Evolutionary conservation across 805 yeast genomes (phyloP), one percentile per base, ranked within the genome.

Genomic region (Candida michaelii): DNA sequence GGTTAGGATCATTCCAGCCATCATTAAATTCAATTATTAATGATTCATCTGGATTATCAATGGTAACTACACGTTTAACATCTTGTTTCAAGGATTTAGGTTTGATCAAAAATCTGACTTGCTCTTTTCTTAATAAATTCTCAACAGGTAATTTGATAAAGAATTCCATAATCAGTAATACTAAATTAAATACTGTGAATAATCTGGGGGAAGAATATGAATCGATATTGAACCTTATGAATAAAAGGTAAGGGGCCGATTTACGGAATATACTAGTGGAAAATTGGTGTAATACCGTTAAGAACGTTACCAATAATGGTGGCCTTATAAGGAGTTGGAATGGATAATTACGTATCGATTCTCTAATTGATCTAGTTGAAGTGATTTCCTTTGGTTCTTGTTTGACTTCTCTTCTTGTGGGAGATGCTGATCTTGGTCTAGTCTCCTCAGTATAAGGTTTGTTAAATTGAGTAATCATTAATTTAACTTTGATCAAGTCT

Each of bases 81-180:
- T 77, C 80, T 15, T 63, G 65, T 17, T 54, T 50, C 5, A 42
- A n/a, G 4, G 61, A 40, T 49, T 69, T 69, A 7, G 65, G 63
- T 39, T 62, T 58, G 16, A 84, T 52, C 47, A 89, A 69, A 55
- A 79, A 81, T 42, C 79, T 69, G 8, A 89, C 79, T 59, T 91
- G 97, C 12, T 91, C 89, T 49, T 97, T 80, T 46, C 95, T 73
- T 45, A 88, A 74, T 31, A 91, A 61, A 11, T 95, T 89, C 56
- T 91, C 99, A 39, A 89, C 75, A 2, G 99, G 99, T 47, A 93
- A 69, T 57, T 82, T 83, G 43, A 89, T 72, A 46, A 84, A 78
- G 30, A 91, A 71, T 51, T 89, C 95, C 36, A 79, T 44, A 15
- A 84, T 64, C 40, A 85, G 78, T n/a, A 86, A 71, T 1, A 74